Evolutionary conservation across 148 eudicot species (phyloP).

Genomic region (Simmondsia chinensis): DNA sequence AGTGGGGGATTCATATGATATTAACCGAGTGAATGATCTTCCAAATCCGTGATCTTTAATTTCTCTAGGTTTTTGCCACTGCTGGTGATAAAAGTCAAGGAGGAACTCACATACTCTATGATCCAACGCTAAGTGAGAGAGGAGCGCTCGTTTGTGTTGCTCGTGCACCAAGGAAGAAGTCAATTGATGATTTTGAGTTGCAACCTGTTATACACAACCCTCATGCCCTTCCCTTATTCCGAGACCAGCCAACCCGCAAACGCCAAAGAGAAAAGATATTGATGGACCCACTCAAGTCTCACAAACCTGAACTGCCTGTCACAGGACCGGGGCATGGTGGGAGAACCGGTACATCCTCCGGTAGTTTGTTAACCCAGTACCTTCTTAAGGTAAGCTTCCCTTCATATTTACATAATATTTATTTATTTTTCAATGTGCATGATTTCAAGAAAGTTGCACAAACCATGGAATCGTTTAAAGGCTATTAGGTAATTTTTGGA

Average conservation of each 20-base stretch:
- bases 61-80: conserved; percentile 61
- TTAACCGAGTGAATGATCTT: neutral
- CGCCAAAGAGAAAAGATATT: conserved; percentile 85
- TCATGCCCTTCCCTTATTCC: conserved; percentile 88
- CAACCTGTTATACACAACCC: conserved; percentile 92
- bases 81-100: conserved; percentile 85
- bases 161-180: conserved; percentile 91
- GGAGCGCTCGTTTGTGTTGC: conserved; percentile 98
- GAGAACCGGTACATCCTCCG: conserved; percentile 84
- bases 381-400: conserved; percentile 73
- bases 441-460: too few species aligned
- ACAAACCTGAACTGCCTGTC: conserved; percentile 90
- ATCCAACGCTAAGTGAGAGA: conserved; percentile 86
- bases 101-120: conserved; percentile 85
- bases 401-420: too few species aligned
- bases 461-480: too few species aligned
- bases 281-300: conserved; percentile 89
- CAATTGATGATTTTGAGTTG: conserved; percentile 74
- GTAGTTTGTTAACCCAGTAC: conserved; percentile 92
- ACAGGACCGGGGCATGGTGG: conserved; percentile 97
- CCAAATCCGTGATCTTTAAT: neutral
- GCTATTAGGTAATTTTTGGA: too few species aligned
- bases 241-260: conserved; percentile 96
- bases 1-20: too few species aligned
- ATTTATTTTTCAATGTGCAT: too few species aligned